phyloP scores from a whole-genome alignment of 129 eudicot genomes.

The Scalesia atractyloides region DNA sequence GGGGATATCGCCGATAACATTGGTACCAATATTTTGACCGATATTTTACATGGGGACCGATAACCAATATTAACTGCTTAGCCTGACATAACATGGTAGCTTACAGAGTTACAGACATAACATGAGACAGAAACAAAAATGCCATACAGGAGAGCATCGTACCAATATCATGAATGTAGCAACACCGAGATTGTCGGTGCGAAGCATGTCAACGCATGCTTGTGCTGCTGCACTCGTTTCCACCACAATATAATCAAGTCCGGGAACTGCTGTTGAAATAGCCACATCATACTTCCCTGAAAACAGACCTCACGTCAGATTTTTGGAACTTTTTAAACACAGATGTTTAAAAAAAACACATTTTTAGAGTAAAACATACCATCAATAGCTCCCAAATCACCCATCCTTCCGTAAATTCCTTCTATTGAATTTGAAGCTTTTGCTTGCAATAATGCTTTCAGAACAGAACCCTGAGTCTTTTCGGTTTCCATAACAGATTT shows the following conservation, averaged over 20 bases:
- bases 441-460: constrained; percentile 83
- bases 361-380: constrained; percentile 35
- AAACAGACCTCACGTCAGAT: constrained; percentile 30
- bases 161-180: constrained; percentile 99
- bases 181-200: constrained; percentile 82
- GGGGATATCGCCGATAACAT: no score
- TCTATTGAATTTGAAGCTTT: constrained; percentile 69
- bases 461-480: constrained; percentile 80
- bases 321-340: constrained; percentile 7
- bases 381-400: constrained; percentile 92
- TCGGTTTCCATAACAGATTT: constrained; percentile 75
- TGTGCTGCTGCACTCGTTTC: constrained; percentile 94
- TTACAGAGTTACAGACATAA: not conserved
- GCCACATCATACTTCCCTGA: constrained; percentile 93
- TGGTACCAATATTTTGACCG: no score
- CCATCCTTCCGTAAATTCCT: constrained; percentile 95
- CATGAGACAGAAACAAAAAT: not conserved
- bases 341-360: not conserved
- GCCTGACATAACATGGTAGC: no score
- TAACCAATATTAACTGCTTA: no score
- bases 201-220: constrained; percentile 88
- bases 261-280: constrained; percentile 89
- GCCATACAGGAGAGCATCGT: not conserved
- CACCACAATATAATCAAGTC: constrained; percentile 93
- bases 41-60: no score